Conservation (phyloP, 2,329 filamentous ascomycete genomes). For the Colletotrichum lindemuthianum region DNA sequence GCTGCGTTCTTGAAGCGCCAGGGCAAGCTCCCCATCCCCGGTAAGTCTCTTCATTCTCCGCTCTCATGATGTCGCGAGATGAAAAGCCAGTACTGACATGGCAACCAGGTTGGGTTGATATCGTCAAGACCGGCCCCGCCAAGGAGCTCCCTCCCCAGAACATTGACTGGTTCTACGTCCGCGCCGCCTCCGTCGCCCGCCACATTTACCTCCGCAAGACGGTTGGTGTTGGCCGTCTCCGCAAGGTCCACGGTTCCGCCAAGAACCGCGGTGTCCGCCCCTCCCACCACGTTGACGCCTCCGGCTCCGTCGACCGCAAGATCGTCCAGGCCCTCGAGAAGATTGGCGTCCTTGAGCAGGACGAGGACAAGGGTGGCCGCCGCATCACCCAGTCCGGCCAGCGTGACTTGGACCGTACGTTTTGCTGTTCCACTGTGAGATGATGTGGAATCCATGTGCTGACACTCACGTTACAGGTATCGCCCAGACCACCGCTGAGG, state of each 20-base stretch:
- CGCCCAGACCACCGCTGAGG: conserved; percentile 81
- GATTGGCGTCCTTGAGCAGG: conserved; percentile 97
- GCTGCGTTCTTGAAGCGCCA: conserved; percentile 92
- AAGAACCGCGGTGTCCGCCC: conserved; percentile 97
- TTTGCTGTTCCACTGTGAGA: background rate
- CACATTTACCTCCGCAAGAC: conserved; percentile 99
- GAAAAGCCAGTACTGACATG: conserved; percentile 31
- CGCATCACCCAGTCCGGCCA: conserved; percentile 98
- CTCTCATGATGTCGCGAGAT: background rate
- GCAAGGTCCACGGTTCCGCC: conserved; percentile 94
- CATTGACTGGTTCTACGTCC: conserved; percentile 95
- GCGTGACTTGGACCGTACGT: conserved; percentile 93
- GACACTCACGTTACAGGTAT: conserved; percentile 60
- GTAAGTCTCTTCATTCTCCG: conserved; percentile 60
- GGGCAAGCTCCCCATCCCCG: conserved; percentile 90
- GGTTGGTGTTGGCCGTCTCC: conserved; percentile 96
- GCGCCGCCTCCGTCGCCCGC: conserved; percentile 93
- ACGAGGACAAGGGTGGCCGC: conserved; percentile 98
- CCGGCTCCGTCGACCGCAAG: conserved; percentile 96
- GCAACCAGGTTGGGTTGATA: conserved; percentile 91
- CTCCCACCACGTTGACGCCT: conserved; percentile 94
- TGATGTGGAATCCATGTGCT: background rate
- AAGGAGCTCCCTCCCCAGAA: conserved; percentile 99
- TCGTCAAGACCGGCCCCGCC: conserved; percentile 96
- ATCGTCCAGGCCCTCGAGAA: conserved; percentile 97